phyloP scores from a whole-genome alignment of 768 basidiomycete genomes.

The Brasilioporus rufonigricans region DNA sequence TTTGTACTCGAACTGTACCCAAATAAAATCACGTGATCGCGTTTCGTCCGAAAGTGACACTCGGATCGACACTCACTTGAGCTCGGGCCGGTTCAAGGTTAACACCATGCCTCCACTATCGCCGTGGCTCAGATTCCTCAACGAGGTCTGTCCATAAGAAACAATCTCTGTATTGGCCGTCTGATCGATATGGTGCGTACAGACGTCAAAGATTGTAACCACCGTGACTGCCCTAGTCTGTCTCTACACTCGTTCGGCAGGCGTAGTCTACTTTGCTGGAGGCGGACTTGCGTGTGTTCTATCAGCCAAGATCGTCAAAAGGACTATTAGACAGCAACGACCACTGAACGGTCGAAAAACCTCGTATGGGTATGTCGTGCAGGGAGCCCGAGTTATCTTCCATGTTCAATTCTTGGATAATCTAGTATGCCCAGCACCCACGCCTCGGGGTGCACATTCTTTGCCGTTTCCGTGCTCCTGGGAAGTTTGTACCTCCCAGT shows the following conservation, averaged over 20 bases:
- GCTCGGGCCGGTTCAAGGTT: too few species aligned
- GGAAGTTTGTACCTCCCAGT: conserved; percentile 57
- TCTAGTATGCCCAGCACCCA: conserved; percentile 84
- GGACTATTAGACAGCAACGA: conserved; percentile 60
- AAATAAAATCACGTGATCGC: conserved; percentile 34
- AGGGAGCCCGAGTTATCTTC: neutral
- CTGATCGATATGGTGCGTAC: conserved; percentile 6
- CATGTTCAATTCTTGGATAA: neutral
- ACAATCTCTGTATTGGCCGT: neutral
- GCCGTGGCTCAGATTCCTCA: conserved; percentile 31
- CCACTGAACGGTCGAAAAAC: conserved; percentile 49
- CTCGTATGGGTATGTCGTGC: conserved; percentile 62
- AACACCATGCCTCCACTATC: conserved; percentile 9
- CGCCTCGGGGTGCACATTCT: conserved; percentile 66
- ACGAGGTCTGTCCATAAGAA: conserved; percentile 25
- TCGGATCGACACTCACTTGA: neutral
- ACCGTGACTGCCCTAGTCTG: conserved; percentile 46
- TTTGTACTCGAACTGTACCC: conserved; percentile 29
- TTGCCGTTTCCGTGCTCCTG: conserved; percentile 56
- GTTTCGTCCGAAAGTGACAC: conserved; percentile 22
- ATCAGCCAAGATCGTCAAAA: conserved; percentile 62
- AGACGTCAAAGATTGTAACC: conserved; percentile 64
- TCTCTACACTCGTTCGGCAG: conserved; percentile 62
- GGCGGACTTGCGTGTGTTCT: conserved; percentile 57
- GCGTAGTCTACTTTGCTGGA: conserved; percentile 54